Evolutionary conservation across 2,329 filamentous ascomycete species (phyloP).

Genomic region (Colletotrichum lentis): DNA sequence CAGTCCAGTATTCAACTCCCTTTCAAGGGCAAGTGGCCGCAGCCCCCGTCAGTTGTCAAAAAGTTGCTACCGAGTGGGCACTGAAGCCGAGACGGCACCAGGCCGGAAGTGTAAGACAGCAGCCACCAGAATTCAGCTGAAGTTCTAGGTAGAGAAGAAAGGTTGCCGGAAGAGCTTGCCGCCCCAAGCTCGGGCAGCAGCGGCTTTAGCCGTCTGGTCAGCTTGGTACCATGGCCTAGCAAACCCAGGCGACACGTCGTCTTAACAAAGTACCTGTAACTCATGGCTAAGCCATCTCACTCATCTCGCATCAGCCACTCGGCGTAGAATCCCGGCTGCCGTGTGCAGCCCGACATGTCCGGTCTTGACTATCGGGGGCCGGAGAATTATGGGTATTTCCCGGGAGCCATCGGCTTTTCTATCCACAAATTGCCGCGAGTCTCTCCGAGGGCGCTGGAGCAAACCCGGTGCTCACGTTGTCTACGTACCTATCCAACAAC

Average conservation of each 20-base stretch:
- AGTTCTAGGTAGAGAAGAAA: background rate
- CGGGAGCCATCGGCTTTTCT: slow-evolving; percentile 14
- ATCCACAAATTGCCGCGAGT: slow-evolving; percentile 10
- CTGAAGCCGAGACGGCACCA: slow-evolving; percentile 15
- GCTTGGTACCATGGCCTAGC: background rate
- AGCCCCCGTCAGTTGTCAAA: slow-evolving; percentile 30
- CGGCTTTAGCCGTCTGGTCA: slow-evolving; percentile 21
- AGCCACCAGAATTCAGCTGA: slow-evolving; percentile 18
- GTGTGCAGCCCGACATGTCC: slow-evolving; percentile 1
- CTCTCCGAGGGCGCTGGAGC: background rate
- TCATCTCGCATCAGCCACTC: slow-evolving; percentile 17
- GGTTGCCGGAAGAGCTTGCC: background rate
- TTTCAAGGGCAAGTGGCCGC: slow-evolving; percentile 7
- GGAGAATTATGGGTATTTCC: slow-evolving; percentile 22
- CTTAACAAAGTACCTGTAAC: background rate
- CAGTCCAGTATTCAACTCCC: slow-evolving; percentile 1
- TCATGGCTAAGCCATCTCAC: background rate
- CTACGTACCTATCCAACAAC: background rate
- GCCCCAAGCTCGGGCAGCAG: slow-evolving; percentile 13
- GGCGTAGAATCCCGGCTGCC: background rate
- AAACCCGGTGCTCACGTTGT: background rate
- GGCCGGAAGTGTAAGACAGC: slow-evolving; percentile 26
- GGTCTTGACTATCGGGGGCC: slow-evolving; percentile 2
- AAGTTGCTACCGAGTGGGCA: slow-evolving; percentile 2
- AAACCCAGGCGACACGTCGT: background rate